A percentile compares a stretch with the other conserved stretches of the same genome.
phyloP scores from a whole-genome alignment of 768 basidiomycete genomes.

The Boletus subparvulus region DNA sequence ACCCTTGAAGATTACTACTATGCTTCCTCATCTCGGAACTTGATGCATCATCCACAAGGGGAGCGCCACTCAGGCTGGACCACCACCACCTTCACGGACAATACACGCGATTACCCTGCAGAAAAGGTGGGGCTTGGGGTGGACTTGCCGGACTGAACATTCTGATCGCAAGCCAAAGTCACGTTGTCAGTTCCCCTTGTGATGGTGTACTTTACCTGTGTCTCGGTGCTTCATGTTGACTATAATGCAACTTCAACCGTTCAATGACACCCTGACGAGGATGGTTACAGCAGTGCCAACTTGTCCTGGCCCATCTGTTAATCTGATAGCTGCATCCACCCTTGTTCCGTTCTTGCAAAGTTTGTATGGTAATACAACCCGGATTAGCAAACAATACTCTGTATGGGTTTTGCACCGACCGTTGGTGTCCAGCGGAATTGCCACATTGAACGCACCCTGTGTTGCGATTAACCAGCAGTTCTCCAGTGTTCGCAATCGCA shows the following conservation, averaged over 20 bases:
- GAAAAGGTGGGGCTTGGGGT: neutral
- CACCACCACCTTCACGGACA: neutral
- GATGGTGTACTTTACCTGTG: neutral
- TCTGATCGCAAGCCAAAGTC: neutral
- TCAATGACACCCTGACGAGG: neutral
- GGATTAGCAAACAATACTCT: neutral
- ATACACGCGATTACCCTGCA: constrained; percentile 6
- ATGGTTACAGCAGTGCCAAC: neutral
- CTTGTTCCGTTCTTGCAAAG: neutral
- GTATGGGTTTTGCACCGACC: neutral
- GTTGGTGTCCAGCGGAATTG: neutral
- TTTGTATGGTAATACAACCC: neutral
- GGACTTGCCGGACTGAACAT: neutral
- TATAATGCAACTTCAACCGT: neutral
- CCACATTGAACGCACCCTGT: neutral
- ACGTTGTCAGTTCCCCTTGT: neutral
- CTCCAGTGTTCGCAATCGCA: neutral
- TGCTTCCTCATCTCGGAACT: neutral
- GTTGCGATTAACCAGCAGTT: neutral
- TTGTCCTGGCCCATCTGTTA: neutral
- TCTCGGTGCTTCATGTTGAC: neutral
- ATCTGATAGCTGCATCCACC: neutral
- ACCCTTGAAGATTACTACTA: neutral
- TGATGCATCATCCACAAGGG: neutral
- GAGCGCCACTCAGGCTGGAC: neutral